Evolutionary conservation across 805 yeast genomes (phyloP).

Genomic region (Yueomyces sinensis): DNA sequence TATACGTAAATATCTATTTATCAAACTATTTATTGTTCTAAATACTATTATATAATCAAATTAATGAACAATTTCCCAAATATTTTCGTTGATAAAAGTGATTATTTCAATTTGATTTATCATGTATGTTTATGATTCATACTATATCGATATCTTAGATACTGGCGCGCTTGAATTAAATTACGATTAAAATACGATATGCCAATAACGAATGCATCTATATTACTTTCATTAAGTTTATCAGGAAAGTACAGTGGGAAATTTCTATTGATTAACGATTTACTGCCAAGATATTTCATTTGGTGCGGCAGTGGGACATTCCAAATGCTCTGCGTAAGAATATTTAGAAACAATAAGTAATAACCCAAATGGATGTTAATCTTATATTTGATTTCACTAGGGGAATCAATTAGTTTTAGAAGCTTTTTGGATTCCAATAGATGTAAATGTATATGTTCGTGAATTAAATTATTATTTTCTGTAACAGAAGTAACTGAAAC

Average conservation of each 20-base stretch:
- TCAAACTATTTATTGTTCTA: no score
- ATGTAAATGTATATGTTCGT: constrained; percentile 5
- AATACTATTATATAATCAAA: no score
- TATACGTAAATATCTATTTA: no score
- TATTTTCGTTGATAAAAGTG: no score
- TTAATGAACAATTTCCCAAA: no score
- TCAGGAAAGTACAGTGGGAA: constrained; percentile 13
- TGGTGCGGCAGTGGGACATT: constrained; percentile 13
- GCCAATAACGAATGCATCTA: constrained; percentile 8
- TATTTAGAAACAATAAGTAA: constrained; percentile 12
- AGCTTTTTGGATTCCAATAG: constrained; percentile 4
- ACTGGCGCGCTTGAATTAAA: constrained; percentile 17
- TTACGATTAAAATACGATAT: constrained; percentile 12
- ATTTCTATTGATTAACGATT: constrained; percentile 10
- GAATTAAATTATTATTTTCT: background rate
- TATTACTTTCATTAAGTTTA: constrained; percentile 5
- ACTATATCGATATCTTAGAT: constrained; percentile 12
- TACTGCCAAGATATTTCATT: constrained; percentile 17
- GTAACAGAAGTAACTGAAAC: constrained; percentile 2
- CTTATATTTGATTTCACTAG: constrained; percentile 2
- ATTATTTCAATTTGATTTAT: no score
- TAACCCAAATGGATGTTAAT: constrained; percentile 17
- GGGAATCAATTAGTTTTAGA: constrained; percentile 2
- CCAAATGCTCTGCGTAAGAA: constrained; percentile 10
- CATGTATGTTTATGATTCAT: constrained; percentile 1